Evolutionary conservation across 257 asterid genomes (phyloP), one percentile per base, ranked within the genome.

Genomic region (Solanum lycopersicoides): DNA sequence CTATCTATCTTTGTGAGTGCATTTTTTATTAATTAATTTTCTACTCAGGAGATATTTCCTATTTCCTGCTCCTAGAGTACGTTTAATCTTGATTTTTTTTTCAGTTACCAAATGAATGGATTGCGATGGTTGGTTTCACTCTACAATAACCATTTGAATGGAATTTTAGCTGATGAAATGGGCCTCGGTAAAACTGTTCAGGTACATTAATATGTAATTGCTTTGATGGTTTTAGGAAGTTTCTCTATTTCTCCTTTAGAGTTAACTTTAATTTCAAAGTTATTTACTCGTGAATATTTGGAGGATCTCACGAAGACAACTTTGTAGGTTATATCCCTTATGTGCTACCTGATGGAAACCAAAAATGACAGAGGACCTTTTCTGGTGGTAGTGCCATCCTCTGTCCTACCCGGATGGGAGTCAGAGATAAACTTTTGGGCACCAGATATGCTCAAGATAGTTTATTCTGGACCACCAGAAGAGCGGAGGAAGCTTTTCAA

Each of bases 141-240:
- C 72, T 97, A 97, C 84, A 97, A 97, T 91, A 97, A 97, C 91
- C 98, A 96, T 92, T 91, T 97, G 94, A 97, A 97, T 92, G 99
- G 99, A 87, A 97, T 97, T 91, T 93, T 97, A 89, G 99, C 99
- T 76, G 99, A 97, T 91, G 99, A 97, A 89, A 97, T 97, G 99
- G 99, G 99, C 86, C 94, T 97, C 56, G 99, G 99, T 74, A 97
- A 97, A 93, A 97, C 99, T 77, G 99, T 97, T 88, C 99, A 97
- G 99, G 99, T 96, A 90, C 87, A 87, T 68, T 32, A 74, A 71
- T 71, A 32, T 85, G 71, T 50, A 72, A 86, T 42, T 77, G n/a
- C 41, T 60, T 50, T 63, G 63, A 20, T 50, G 44, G 69, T 82
- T 50, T 82, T 82, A 50, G 13, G 18, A 82, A 30, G 63, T 20